These are phyloP conservation scores for Amanita molliuscula DNA, from an alignment of 768 basidiomycete genomes.

Conservation along the genomic window DNA sequence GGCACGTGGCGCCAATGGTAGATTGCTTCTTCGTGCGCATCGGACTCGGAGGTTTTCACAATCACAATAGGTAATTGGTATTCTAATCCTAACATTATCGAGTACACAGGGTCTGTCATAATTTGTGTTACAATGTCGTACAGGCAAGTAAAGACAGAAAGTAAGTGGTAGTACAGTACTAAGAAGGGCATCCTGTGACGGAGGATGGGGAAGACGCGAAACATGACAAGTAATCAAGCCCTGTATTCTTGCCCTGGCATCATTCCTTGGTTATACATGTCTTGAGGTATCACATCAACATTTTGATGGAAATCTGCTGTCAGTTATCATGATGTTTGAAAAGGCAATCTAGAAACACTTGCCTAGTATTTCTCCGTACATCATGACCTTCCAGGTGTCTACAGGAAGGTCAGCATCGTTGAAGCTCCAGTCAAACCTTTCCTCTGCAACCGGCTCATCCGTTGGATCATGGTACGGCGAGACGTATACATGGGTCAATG, in stretches of 20 bases:
- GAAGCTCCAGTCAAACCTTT: constrained; percentile 99
- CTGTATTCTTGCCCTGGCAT: not conserved
- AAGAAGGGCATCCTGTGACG: not conserved
- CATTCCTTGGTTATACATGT: not conserved
- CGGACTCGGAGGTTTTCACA: not conserved
- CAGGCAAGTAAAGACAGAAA: not conserved
- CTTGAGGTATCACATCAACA: constrained; percentile 12
- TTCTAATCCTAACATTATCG: constrained; percentile 1
- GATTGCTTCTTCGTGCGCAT: not conserved
- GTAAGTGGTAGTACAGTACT: not conserved
- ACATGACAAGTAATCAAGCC: not conserved
- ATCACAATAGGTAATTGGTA: not conserved
- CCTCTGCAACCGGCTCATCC: constrained; percentile 88
- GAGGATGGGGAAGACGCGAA: not conserved
- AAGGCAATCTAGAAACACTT: constrained; percentile 16
- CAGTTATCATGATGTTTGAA: not conserved
- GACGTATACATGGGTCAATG: constrained; percentile 89
- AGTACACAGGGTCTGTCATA: not conserved
- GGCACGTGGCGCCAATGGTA: no score
- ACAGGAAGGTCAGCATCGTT: constrained; percentile 98
- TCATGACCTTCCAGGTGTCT: constrained; percentile 99
- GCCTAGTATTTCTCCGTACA: constrained; percentile 99
- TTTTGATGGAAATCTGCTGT: constrained; percentile 72
- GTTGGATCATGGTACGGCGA: constrained; percentile 97
- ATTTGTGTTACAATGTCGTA: not conserved